These are phyloP conservation scores for Paraglomus brasilianum DNA, from an alignment of 192 early-diverging fungal species.

Conservation along the genomic window DNA sequence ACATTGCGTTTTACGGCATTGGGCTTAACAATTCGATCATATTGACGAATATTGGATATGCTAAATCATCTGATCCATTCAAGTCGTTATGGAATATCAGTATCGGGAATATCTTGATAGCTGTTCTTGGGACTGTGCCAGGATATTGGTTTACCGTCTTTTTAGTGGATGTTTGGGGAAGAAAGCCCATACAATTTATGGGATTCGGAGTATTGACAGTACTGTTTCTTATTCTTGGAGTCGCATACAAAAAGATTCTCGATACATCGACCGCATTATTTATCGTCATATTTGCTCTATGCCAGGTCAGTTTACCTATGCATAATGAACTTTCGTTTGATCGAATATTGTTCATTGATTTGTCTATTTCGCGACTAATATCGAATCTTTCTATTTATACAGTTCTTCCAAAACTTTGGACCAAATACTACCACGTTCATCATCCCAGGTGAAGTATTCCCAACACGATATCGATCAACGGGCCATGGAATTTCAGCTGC, in stretches of 20 bases:
- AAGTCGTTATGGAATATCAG: slow-evolving; percentile 65
- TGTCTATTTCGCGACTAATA: too few species aligned
- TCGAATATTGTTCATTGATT: too few species aligned
- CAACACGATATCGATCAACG: slow-evolving; percentile 78
- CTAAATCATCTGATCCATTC: slow-evolving; percentile 14
- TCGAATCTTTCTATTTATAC: slow-evolving; percentile 63
- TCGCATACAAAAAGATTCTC: slow-evolving; percentile 66
- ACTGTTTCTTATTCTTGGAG: slow-evolving; percentile 71
- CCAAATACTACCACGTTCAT: slow-evolving; percentile 92
- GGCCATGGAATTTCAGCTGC: slow-evolving; percentile 81
- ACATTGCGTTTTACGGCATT: slow-evolving; percentile 74
- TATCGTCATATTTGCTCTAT: slow-evolving; percentile 14
- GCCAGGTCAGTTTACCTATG: not conserved
- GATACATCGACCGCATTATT: slow-evolving; percentile 53
- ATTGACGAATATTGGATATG: slow-evolving; percentile 70
- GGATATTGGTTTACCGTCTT: slow-evolving; percentile 97
- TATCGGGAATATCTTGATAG: slow-evolving; percentile 91
- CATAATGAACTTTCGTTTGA: too few species aligned
- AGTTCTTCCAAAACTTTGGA: slow-evolving; percentile 93
- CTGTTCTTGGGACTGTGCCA: slow-evolving; percentile 80
- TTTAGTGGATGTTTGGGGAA: slow-evolving; percentile 83
- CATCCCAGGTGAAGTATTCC: slow-evolving; percentile 80
- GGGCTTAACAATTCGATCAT: slow-evolving; percentile 69
- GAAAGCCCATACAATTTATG: slow-evolving; percentile 91
- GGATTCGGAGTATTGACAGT: slow-evolving; percentile 77